phyloP scores from a whole-genome alignment of 768 basidiomycete species.

The Mycena olivaceomarginata region DNA sequence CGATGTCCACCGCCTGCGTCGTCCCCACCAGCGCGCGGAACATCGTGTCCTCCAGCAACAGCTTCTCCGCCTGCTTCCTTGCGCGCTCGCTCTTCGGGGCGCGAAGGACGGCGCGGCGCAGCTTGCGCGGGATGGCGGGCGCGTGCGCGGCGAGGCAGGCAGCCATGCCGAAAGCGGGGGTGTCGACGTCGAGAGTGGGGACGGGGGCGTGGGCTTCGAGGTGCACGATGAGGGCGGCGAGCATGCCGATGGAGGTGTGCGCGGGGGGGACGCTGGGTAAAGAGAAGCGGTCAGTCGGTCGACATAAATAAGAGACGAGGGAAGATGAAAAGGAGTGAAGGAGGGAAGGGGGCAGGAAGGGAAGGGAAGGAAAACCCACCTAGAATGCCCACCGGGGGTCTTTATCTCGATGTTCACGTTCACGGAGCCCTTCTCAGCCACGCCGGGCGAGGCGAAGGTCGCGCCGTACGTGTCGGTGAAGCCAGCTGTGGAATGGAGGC shows the following conservation, averaged over 20 bases:
- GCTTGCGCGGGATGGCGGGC: constrained; percentile 59
- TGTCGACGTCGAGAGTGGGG: constrained; percentile 55
- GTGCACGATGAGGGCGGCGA: constrained; percentile 69
- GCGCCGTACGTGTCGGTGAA: constrained; percentile 51
- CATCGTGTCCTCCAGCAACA: constrained; percentile 47
- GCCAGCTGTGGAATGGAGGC: constrained; percentile 24
- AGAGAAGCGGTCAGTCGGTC: neutral
- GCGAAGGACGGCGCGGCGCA: constrained; percentile 56
- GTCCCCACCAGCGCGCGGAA: constrained; percentile 62
- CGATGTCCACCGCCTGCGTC: constrained; percentile 76
- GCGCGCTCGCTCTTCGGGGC: constrained; percentile 59
- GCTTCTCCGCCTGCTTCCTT: constrained; percentile 61
- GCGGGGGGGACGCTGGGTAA: constrained; percentile 32
- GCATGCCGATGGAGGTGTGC: constrained; percentile 71
- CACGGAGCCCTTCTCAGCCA: constrained; percentile 73
- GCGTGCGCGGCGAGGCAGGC: constrained; percentile 72
- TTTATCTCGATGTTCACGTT: constrained; percentile 61
- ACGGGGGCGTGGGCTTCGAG: constrained; percentile 69
- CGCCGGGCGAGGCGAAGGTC: constrained; percentile 63
- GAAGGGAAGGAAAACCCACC: constrained; percentile 67
- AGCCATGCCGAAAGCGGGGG: constrained; percentile 51
- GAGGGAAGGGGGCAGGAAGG: neutral
- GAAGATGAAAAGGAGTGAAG: constrained; percentile 65
- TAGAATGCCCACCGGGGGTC: constrained; percentile 78
- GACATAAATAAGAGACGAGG: no score